Evolutionary conservation across 768 basidiomycete genomes (phyloP).

Genomic region (Chalciporus sphaerocephalus): DNA sequence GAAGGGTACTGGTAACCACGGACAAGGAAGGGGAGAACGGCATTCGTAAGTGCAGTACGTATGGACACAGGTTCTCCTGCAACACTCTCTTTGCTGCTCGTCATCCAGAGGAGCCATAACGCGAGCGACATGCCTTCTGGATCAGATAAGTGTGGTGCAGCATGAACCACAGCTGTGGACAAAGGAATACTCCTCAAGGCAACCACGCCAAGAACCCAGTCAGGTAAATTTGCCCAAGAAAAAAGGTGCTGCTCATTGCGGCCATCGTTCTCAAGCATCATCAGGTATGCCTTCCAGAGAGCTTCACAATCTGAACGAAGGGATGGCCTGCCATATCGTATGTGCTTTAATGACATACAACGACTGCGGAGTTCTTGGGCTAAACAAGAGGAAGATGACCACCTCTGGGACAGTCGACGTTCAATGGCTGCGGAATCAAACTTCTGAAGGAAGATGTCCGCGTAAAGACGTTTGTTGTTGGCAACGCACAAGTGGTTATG

Average conservation of each 20-base stretch:
- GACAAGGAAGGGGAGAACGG: constrained; percentile 39
- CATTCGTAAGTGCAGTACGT: constrained; percentile 26
- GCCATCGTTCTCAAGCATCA: constrained; percentile 52
- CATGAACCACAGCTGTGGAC: not conserved
- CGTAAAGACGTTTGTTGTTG: constrained; percentile 39
- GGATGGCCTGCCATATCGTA: constrained; percentile 29
- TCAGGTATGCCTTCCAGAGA: constrained; percentile 52
- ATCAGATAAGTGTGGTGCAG: constrained; percentile 27
- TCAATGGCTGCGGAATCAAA: constrained; percentile 40
- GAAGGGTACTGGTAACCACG: constrained; percentile 43
- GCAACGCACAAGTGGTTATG: constrained; percentile 33
- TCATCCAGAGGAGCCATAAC: constrained; percentile 48
- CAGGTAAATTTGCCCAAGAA: constrained; percentile 37
- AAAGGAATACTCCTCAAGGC: constrained; percentile 9
- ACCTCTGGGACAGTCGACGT: constrained; percentile 37
- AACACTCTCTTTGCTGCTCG: constrained; percentile 34
- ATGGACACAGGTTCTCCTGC: constrained; percentile 26
- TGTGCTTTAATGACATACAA: constrained; percentile 38
- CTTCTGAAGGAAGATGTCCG: constrained; percentile 41
- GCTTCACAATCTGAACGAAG: constrained; percentile 33
- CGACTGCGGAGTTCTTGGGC: constrained; percentile 44
- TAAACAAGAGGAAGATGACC: constrained; percentile 36
- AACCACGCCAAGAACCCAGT: constrained; percentile 21
- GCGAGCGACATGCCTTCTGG: constrained; percentile 36
- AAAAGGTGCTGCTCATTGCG: constrained; percentile 42